Evolutionary conservation across 2,329 filamentous ascomycete genomes (phyloP).

Genomic region (Pestalotiopsis sp.): DNA sequence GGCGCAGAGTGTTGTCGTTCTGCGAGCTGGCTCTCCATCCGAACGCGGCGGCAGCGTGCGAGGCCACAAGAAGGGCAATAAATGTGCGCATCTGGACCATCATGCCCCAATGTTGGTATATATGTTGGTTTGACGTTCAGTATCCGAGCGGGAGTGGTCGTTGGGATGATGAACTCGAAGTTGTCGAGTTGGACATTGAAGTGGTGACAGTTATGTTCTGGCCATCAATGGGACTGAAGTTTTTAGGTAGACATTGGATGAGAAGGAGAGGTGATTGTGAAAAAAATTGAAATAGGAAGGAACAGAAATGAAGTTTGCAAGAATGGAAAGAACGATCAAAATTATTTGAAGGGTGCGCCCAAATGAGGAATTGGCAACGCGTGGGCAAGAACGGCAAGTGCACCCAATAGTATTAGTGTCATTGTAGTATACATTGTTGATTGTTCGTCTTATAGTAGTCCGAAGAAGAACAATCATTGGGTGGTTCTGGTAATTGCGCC

Average conservation of each 20-base stretch:
- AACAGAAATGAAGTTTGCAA: background rate
- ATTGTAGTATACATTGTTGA: too few relatives aligned
- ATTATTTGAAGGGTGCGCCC: background rate
- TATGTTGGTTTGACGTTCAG: background rate
- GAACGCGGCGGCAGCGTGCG: background rate
- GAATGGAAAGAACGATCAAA: background rate
- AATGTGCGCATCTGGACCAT: background rate
- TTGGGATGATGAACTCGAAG: background rate
- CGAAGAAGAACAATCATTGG: too few relatives aligned
- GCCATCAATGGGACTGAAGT: background rate
- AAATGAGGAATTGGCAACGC: background rate
- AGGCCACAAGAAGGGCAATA: background rate
- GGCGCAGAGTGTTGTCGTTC: background rate
- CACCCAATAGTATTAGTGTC: too few relatives aligned
- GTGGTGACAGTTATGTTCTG: background rate
- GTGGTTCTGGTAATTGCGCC: too few relatives aligned
- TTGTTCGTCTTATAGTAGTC: too few relatives aligned
- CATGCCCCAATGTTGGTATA: background rate
- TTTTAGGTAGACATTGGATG: background rate
- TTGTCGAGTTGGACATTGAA: background rate
- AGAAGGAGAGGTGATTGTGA: background rate
- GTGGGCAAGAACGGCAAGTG: too few relatives aligned
- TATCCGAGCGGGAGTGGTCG: background rate
- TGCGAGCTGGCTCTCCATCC: constrained; percentile 9
- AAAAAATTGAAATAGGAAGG: background rate